Evolutionary conservation across 805 yeast species (phyloP).

Genomic region (Pichia deserticola): DNA sequence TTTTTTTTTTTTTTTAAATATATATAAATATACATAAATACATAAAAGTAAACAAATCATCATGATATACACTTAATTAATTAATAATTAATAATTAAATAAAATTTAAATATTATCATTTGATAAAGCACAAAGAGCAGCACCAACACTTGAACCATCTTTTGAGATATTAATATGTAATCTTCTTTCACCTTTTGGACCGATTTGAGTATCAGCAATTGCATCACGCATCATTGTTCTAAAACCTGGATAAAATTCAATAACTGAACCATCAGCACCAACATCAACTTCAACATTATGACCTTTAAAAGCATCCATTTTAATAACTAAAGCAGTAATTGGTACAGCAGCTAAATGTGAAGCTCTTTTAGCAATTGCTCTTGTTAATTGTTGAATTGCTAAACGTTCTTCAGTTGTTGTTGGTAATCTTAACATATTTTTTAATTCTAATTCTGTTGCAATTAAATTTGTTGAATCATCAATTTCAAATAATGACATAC

Average conservation of each 20-base stretch:
- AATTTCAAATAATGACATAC: conserved; percentile 77
- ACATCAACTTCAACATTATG: conserved; percentile 73
- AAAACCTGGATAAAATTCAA: conserved; percentile 90
- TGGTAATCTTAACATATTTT: conserved; percentile 60
- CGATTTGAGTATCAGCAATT: conserved; percentile 58
- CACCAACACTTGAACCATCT: conserved; percentile 97
- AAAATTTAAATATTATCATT: conserved; percentile 4
- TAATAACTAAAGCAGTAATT: conserved; percentile 68
- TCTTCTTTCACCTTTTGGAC: conserved; percentile 67
- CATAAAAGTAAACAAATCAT: background rate
- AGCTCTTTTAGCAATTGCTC: conserved; percentile 81
- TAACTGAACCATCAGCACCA: conserved; percentile 93
- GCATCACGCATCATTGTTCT: conserved; percentile 77
- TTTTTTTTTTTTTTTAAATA: background rate
- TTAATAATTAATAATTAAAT: background rate
- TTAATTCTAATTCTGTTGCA: conserved; percentile 61
- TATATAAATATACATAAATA: background rate
- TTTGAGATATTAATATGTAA: conserved; percentile 75
- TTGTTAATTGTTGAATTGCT: conserved; percentile 64
- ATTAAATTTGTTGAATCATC: conserved; percentile 71
- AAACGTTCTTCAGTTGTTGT: conserved; percentile 65
- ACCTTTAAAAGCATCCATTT: conserved; percentile 59
- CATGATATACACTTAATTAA: background rate
- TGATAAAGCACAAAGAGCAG: conserved; percentile 77
- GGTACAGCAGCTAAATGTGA: conserved; percentile 87